These are phyloP conservation scores for Leptodermis oblonga DNA, from an alignment of 257 asterid genomes.

Conservation along the genomic window DNA sequence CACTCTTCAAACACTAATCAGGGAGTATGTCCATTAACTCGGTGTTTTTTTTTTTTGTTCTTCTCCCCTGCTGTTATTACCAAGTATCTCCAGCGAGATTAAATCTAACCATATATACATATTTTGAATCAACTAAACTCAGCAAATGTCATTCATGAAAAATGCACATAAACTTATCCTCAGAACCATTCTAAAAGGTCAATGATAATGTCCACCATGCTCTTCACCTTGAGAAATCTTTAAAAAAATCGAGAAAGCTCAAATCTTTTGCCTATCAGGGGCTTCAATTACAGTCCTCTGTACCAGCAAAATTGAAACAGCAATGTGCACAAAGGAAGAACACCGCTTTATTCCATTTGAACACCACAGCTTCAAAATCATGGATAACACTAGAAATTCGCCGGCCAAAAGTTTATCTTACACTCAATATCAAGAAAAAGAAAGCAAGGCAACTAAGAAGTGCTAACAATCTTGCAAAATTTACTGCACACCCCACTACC, in stretches of 20 bases:
- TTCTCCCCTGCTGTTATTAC: not conserved
- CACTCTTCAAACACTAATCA: not conserved
- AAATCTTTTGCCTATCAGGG: not conserved
- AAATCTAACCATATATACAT: not conserved
- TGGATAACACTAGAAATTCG: not conserved
- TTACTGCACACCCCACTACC: not conserved
- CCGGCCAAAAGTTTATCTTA: not conserved
- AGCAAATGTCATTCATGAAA: not conserved
- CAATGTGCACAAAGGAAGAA: not conserved
- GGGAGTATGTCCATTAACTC: too few relatives aligned
- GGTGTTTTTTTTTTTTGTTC: too few relatives aligned
- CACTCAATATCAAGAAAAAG: not conserved
- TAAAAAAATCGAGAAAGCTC: not conserved
- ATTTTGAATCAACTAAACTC: not conserved
- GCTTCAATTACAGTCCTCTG: not conserved
- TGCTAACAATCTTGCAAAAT: not conserved
- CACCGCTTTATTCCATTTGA: not conserved
- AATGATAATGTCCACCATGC: not conserved
- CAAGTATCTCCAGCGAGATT: not conserved
- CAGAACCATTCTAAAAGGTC: not conserved
- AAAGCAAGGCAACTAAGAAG: not conserved
- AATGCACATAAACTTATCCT: not conserved
- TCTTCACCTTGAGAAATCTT: not conserved
- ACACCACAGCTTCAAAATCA: not conserved
- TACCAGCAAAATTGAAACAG: not conserved